These are phyloP conservation scores for Calonectria crousiana DNA, from an alignment of 2,329 filamentous ascomycete species.

Conservation along the genomic window DNA sequence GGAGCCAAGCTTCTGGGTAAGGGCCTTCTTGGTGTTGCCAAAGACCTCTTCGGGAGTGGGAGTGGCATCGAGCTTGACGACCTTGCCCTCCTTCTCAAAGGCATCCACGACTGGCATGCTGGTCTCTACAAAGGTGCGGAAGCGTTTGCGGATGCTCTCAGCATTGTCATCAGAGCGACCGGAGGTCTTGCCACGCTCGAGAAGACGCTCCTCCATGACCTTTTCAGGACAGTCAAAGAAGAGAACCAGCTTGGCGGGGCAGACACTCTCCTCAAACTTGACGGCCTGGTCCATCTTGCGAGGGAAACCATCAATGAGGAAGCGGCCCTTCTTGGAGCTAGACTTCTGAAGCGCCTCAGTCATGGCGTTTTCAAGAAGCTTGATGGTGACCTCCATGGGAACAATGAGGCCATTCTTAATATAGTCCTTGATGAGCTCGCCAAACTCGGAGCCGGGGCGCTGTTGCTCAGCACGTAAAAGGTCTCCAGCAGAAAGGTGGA, in stretches of 20 bases:
- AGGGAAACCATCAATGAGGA: slow-evolving; percentile 87
- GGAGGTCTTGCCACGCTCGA: slow-evolving; percentile 93
- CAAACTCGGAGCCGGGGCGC: slow-evolving; percentile 87
- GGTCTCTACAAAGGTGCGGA: slow-evolving; percentile 92
- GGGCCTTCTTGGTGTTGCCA: slow-evolving; percentile 62
- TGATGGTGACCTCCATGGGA: slow-evolving; percentile 98
- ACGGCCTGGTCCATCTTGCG: slow-evolving; percentile 97
- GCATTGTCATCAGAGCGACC: slow-evolving; percentile 94
- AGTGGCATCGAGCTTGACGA: slow-evolving; percentile 84
- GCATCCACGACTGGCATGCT: slow-evolving; percentile 97
- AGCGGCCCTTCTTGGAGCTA: slow-evolving; percentile 70
- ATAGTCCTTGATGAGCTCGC: slow-evolving; percentile 90
- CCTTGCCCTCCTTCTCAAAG: slow-evolving; percentile 80
- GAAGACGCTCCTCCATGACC: slow-evolving; percentile 84
- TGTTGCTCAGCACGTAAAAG: slow-evolving; percentile 94
- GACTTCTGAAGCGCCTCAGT: slow-evolving; percentile 70
- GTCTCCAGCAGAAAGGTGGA: slow-evolving; percentile 93
- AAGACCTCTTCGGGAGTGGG: slow-evolving; percentile 73
- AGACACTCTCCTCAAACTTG: slow-evolving; percentile 92
- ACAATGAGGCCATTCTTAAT: slow-evolving; percentile 97
- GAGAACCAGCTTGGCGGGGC: slow-evolving; percentile 84
- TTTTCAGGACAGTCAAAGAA: slow-evolving; percentile 96
- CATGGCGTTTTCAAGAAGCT: slow-evolving; percentile 96
- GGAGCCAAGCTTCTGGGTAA: slow-evolving; percentile 62
- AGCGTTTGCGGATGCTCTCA: slow-evolving; percentile 96